Evolutionary conservation across 2,329 filamentous ascomycete genomes (phyloP), one percentile per base, ranked within the genome.

Genomic region (Colletotrichum shisoi): DNA sequence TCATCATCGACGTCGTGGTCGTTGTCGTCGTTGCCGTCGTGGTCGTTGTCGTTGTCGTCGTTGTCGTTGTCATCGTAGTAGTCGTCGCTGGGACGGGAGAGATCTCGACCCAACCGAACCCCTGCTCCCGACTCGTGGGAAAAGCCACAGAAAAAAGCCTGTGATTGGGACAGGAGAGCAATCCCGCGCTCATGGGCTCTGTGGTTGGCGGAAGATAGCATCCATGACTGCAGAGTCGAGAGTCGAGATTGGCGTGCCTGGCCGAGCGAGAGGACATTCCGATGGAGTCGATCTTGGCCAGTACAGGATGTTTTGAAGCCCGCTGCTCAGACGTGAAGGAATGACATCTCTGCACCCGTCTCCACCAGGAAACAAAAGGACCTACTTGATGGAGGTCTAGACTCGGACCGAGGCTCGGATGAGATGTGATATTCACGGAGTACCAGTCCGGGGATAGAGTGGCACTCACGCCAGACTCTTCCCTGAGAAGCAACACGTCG

Each of bases 1-100:
- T 59, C 60, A 54, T 67, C 40, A 57, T 67, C 59, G 57, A 46
- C 13, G 31, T 31, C 53, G 31, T 45, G 39, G 44, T 57, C 53
- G 53, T 44, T 42, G 53, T 44, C 13, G 42, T 45, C 53, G 44
- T 34, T 13, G 44, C 34, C 53, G n/a, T n/a, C n/a, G n/a, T n/a
- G n/a, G n/a, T n/a, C n/a, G n/a, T n/a, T n/a, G n/a, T n/a, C n/a
- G n/a, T n/a, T n/a, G 44, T 57, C 53, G 53, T 44, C 34, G 53
- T 44, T 9, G 42, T 45, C 40, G 44, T 34, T 15, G 44, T 57
- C 53, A 39, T 42, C 3, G 24, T 52, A 9, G 42, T 45, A 39
- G 44, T 45, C 53, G 44, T 57, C 53, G 53, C 31, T 57, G 53
- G 19, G 54, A 5, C 48, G 34, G 37, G 58, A n/a, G 34, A 7